Evolutionary conservation across 2,329 filamentous ascomycete genomes (phyloP).

Genomic region (Talaromyces amestolkiae): DNA sequence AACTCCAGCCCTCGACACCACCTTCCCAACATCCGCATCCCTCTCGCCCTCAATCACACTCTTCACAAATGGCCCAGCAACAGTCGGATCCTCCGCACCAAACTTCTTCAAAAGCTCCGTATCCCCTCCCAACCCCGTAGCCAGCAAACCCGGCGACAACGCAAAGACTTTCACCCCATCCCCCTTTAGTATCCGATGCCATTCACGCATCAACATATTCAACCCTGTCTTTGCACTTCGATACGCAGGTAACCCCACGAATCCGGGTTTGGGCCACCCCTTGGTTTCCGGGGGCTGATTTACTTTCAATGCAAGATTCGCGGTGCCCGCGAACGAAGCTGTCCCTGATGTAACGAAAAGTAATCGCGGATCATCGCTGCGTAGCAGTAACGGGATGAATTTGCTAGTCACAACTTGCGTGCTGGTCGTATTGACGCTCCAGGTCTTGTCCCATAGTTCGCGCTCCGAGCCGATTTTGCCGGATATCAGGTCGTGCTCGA

Average conservation of each 20-base stretch:
- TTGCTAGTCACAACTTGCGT: conserved; percentile 46
- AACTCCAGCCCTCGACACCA: conserved; percentile 27
- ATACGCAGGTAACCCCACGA: conserved; percentile 32
- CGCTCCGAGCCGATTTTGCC: conserved; percentile 27
- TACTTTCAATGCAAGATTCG: background rate
- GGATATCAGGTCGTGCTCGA: background rate
- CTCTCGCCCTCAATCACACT: conserved; percentile 43
- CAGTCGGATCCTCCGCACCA: conserved; percentile 29
- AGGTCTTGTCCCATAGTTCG: conserved; percentile 47
- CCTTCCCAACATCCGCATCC: conserved; percentile 43
- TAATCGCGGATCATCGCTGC: conserved; percentile 47
- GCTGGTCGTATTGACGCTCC: conserved; percentile 53
- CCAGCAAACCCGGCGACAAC: conserved; percentile 51
- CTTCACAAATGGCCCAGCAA: conserved; percentile 36
- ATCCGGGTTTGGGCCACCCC: conserved; percentile 44
- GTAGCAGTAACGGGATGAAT: conserved; percentile 54
- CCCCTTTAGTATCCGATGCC: conserved; percentile 41
- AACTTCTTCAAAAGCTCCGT: conserved; percentile 25
- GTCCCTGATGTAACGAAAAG: conserved; percentile 50
- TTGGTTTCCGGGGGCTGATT: conserved; percentile 16
- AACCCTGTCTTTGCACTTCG: conserved; percentile 45
- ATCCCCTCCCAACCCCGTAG: conserved; percentile 46
- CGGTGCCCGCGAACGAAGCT: conserved; percentile 33
- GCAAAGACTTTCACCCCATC: conserved; percentile 54
- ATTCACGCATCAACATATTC: conserved; percentile 53